Percentiles rank a stretch among this genome's conserved stretches.
Evolutionary conservation across 2,329 filamentous ascomycete genomes (phyloP).

Genomic region (Chaetomium strumarium): DNA sequence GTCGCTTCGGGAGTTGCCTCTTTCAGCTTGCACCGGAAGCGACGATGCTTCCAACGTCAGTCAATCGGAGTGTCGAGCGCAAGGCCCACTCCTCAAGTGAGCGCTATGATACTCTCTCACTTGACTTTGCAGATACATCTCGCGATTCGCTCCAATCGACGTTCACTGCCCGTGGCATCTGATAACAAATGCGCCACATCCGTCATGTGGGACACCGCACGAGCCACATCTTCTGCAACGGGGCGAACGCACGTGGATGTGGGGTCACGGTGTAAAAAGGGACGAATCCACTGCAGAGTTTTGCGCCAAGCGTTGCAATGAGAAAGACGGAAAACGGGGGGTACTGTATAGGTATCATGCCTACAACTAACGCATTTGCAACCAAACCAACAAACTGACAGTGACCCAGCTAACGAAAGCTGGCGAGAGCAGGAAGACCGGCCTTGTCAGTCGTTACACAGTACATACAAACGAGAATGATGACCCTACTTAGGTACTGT

Average conservation of each 20-base stretch:
- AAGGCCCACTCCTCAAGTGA: neutral
- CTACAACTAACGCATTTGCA: neutral
- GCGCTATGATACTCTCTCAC: too few species aligned
- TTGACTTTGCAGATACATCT: too few species aligned
- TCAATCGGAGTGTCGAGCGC: neutral
- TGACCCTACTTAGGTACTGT: too few species aligned
- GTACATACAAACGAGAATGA: neutral
- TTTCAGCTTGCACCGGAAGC: neutral
- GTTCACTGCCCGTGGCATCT: neutral
- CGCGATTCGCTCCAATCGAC: too few species aligned
- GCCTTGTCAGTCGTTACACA: neutral
- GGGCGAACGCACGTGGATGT: constrained; percentile 5
- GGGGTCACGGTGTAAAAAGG: too few species aligned
- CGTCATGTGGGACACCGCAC: neutral
- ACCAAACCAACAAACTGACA: neutral
- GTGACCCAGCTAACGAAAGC: neutral
- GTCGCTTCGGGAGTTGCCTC: constrained; percentile 1
- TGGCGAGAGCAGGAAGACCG: neutral
- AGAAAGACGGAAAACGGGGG: neutral
- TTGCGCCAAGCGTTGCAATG: neutral
- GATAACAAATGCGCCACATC: neutral
- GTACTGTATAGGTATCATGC: too few species aligned
- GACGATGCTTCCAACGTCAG: too few species aligned
- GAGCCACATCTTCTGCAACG: constrained; percentile 6
- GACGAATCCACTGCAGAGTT: neutral